These are phyloP conservation scores for Blastomyces gilchristii DNA, from an alignment of 2,329 filamentous ascomycete genomes.

Conservation along the genomic window DNA sequence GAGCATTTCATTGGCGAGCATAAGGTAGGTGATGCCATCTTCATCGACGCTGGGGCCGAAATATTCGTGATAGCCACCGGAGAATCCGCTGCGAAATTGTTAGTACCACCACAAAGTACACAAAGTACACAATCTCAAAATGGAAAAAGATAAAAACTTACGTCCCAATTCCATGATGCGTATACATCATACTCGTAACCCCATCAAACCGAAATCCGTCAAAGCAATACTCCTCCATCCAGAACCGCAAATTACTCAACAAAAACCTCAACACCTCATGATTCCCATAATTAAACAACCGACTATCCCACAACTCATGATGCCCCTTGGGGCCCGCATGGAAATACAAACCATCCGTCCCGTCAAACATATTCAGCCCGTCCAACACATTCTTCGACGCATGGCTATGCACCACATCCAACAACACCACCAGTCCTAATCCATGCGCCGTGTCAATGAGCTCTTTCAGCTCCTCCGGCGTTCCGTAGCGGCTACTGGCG, in stretches of 20 bases:
- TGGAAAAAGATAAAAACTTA: slow-evolving; percentile 42
- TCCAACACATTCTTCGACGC: slow-evolving; percentile 96
- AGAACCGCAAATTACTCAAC: slow-evolving; percentile 89
- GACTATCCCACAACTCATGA: slow-evolving; percentile 92
- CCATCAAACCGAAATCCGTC: slow-evolving; percentile 97
- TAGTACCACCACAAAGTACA: slow-evolving; percentile 3
- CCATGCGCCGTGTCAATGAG: slow-evolving; percentile 90
- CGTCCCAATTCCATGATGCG: slow-evolving; percentile 93
- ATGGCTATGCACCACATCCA: slow-evolving; percentile 96
- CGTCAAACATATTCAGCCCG: slow-evolving; percentile 91
- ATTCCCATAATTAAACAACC: slow-evolving; percentile 91
- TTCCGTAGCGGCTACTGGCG: slow-evolving; percentile 87
- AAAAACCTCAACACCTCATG: slow-evolving; percentile 95
- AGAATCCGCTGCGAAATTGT: slow-evolving; percentile 60
- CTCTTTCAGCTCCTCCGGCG: slow-evolving; percentile 91
- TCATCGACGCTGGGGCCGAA: slow-evolving; percentile 84
- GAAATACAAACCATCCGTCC: slow-evolving; percentile 91
- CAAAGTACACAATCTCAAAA: not conserved
- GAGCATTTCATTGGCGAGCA: slow-evolving; percentile 92
- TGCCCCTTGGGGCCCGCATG: slow-evolving; percentile 73
- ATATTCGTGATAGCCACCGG: slow-evolving; percentile 96
- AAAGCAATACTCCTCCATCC: slow-evolving; percentile 97
- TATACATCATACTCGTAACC: slow-evolving; percentile 96
- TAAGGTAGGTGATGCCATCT: slow-evolving; percentile 87
- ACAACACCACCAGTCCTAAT: slow-evolving; percentile 77